A percentile compares a stretch with the other conserved stretches of the same genome.
phyloP scores from a whole-genome alignment of 306 rosid genomes.

The Fagus sylvatica region DNA sequence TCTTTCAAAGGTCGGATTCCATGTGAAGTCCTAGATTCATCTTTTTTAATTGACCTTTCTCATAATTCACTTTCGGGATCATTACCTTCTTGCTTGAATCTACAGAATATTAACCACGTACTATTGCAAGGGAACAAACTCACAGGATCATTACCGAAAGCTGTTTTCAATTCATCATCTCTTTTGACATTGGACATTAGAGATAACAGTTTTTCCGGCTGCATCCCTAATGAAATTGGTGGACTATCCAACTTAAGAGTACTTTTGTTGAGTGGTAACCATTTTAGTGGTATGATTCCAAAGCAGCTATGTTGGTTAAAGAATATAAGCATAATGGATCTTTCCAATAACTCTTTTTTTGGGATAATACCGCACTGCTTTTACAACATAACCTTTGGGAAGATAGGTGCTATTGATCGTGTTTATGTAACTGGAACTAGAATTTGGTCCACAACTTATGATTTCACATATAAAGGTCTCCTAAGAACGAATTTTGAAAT shows the following conservation, averaged over 20 bases:
- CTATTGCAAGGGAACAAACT: slow-evolving; percentile 14
- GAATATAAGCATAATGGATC: background rate
- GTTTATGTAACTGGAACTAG: too few species aligned
- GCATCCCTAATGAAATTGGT: slow-evolving; percentile 22
- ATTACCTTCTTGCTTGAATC: background rate
- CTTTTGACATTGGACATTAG: slow-evolving; percentile 16
- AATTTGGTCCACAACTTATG: too few species aligned
- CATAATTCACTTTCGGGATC: slow-evolving; percentile 16
- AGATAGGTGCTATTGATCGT: background rate
- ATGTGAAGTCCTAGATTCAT: background rate
- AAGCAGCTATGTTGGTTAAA: slow-evolving; percentile 2
- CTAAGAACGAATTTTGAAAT: background rate
- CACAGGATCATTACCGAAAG: slow-evolving; percentile 4
- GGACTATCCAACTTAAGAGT: slow-evolving; percentile 1
- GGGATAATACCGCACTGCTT: slow-evolving; percentile 23
- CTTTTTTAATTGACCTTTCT: slow-evolving; percentile 18
- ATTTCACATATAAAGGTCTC: background rate
- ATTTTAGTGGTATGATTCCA: slow-evolving; percentile 24
- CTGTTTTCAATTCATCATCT: background rate
- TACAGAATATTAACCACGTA: background rate
- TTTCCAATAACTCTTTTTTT: slow-evolving; percentile 13
- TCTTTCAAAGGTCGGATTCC: slow-evolving; percentile 23
- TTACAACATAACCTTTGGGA: background rate
- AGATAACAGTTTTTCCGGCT: slow-evolving; percentile 13
- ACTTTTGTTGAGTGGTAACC: slow-evolving; percentile 17